These are phyloP conservation scores for Tricholoma sp. DNA, from an alignment of 768 basidiomycete genomes.

Conservation along the genomic window DNA sequence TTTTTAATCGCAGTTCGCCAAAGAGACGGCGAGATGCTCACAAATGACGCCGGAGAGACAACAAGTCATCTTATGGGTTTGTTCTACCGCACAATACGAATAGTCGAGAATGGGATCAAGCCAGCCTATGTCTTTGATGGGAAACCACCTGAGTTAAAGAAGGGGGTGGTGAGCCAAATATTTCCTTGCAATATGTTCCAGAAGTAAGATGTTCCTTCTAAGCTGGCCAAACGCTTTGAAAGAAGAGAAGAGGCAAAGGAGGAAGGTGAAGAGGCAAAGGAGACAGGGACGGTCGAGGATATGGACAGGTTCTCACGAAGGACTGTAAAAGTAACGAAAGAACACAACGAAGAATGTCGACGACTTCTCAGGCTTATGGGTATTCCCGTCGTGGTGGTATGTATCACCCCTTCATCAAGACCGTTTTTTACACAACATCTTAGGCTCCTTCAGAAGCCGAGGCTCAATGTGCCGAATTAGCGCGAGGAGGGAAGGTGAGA, in stretches of 20 bases:
- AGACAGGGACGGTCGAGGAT: constrained; percentile 90
- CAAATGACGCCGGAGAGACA: constrained; percentile 96
- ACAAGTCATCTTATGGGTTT: constrained; percentile 99
- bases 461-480: constrained; percentile 97
- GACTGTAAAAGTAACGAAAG: constrained; percentile 89
- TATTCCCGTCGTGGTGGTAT: constrained; percentile 87
- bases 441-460: constrained; percentile 99
- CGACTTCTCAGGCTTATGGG: constrained; percentile 90
- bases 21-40: constrained; percentile 93
- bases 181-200: neutral
- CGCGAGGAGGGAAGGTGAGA: constrained; percentile 85
- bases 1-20: constrained; percentile 98
- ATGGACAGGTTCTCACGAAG: constrained; percentile 86
- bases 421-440: neutral
- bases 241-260: constrained; percentile 89
- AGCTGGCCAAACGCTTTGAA: constrained; percentile 98
- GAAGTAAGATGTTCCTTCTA: constrained; percentile 11
- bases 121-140: constrained; percentile 98
- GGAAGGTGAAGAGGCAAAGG: constrained; percentile 94
- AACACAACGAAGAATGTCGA: constrained; percentile 95
- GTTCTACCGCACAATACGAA: constrained; percentile 95
- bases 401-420: constrained; percentile 19
- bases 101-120: constrained; percentile 98
- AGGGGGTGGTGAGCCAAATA: constrained; percentile 75
- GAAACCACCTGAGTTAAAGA: constrained; percentile 95